Conservation (phyloP, 257 asterid species). For the Verbena officinalis region DNA sequence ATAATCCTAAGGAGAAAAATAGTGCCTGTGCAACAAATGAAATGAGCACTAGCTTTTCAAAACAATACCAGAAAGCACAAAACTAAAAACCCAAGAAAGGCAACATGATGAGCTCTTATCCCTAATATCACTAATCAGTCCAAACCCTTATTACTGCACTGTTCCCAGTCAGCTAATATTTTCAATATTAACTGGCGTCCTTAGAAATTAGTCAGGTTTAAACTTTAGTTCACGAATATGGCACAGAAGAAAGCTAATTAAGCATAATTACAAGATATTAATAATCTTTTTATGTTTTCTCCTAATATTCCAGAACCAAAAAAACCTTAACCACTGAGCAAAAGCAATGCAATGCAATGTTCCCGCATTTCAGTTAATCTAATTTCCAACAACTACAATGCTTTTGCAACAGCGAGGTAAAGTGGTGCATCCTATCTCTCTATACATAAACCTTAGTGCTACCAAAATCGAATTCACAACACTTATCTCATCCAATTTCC, state of each 20-base stretch:
- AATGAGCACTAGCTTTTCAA: conserved; percentile 17
- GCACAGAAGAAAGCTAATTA: not conserved
- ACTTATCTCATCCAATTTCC: not conserved
- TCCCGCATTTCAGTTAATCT: not conserved
- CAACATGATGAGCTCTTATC: not conserved
- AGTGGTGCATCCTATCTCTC: not conserved
- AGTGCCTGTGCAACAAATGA: conserved; percentile 30
- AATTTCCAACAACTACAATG: not conserved
- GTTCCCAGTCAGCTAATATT: not conserved
- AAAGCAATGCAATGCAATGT: conserved; percentile 9
- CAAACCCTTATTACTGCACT: not conserved
- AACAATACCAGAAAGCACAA: conserved; percentile 1
- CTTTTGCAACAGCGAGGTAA: not conserved
- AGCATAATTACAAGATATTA: not conserved
- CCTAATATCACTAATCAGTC: not conserved
- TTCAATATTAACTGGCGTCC: not conserved
- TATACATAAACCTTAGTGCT: not conserved
- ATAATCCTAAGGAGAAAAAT: conserved; percentile 18
- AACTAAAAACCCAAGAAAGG: not conserved
- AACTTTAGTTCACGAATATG: not conserved
- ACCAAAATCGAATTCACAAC: conserved; percentile 6
- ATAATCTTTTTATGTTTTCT: not conserved
- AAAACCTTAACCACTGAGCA: not conserved
- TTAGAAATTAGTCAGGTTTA: not conserved
- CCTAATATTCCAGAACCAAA: not conserved